Percentiles rank a stretch among this genome's conserved stretches.
phyloP scores from a whole-genome alignment of 2,329 filamentous ascomycete species.

The Leptographium lundbergii region DNA sequence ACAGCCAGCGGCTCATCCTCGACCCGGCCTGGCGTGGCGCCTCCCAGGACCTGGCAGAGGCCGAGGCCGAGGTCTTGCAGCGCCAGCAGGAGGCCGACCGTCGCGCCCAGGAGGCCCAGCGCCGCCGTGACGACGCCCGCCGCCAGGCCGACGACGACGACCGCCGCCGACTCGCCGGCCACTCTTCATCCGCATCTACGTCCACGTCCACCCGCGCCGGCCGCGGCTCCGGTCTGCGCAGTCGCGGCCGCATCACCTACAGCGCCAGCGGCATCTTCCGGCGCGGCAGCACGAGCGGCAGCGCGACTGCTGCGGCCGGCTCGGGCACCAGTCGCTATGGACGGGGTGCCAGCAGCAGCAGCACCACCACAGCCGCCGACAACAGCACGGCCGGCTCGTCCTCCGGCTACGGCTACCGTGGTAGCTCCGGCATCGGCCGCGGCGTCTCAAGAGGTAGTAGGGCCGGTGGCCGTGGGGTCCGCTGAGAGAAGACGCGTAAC shows the following conservation, averaged over 20 bases:
- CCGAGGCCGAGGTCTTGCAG: conserved; percentile 46
- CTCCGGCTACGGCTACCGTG: neutral
- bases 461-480: conserved; percentile 13
- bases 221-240: neutral
- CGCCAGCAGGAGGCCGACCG: conserved; percentile 69
- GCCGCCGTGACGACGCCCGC: conserved; percentile 58
- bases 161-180: conserved; percentile 27
- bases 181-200: conserved; percentile 1
- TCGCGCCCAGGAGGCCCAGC: conserved; percentile 64
- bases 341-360: neutral
- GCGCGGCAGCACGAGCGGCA: conserved; percentile 10
- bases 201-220: neutral
- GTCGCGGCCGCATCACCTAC: neutral
- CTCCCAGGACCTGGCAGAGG: conserved; percentile 73
- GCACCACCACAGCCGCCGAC: neutral
- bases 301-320: conserved; percentile 1
- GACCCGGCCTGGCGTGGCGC: conserved; percentile 85
- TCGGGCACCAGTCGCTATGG: neutral
- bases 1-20: conserved; percentile 85
- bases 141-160: conserved; percentile 52
- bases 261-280: conserved; percentile 8
- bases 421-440: conserved; percentile 29
- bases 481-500: neutral
- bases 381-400: neutral
- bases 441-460: conserved; percentile 38